Percentiles rank a stretch among this genome's conserved stretches.
Conservation (phyloP, 2,329 filamentous ascomycete genomes). For the Fusarium setosum region DNA sequence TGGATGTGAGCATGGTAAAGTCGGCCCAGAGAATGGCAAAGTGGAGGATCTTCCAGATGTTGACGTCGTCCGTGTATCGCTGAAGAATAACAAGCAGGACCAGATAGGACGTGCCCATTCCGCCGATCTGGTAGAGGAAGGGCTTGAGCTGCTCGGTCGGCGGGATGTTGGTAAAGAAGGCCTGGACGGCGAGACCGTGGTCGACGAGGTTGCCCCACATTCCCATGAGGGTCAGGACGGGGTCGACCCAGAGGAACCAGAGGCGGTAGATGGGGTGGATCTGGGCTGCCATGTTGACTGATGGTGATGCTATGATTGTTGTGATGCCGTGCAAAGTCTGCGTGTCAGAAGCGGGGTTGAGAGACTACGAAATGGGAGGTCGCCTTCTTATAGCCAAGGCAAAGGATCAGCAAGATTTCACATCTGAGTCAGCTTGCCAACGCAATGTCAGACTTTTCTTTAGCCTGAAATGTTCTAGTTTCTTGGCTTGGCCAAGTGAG, state of each 20-base stretch:
- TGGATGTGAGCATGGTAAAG: slow-evolving; percentile 33
- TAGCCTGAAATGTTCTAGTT: too few species aligned
- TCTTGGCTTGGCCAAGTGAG: too few species aligned
- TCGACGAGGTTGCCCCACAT: slow-evolving; percentile 34
- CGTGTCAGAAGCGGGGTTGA: too few species aligned
- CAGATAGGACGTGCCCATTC: slow-evolving; percentile 34
- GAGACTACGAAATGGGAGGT: too few species aligned
- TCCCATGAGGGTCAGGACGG: slow-evolving; percentile 26
- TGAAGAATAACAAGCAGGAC: slow-evolving; percentile 16
- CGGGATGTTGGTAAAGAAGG: slow-evolving; percentile 18
- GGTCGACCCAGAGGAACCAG: slow-evolving; percentile 41
- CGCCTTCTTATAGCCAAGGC: too few species aligned
- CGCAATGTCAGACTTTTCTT: too few species aligned
- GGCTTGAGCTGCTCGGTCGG: slow-evolving; percentile 20
- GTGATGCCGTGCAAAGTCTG: too few species aligned
- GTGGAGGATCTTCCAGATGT: slow-evolving; percentile 37
- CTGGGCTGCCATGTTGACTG: slow-evolving; percentile 9
- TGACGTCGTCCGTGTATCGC: slow-evolving; percentile 36
- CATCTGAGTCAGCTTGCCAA: too few species aligned
- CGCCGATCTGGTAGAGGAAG: slow-evolving; percentile 40
- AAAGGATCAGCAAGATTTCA: too few species aligned
- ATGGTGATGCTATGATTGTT: too few species aligned
- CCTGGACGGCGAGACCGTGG: slow-evolving; percentile 22
- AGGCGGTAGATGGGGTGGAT: slow-evolving; percentile 31
- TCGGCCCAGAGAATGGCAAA: slow-evolving; percentile 30